phyloP scores from a whole-genome alignment of 108 stramenopile species.

The Nitzschia sp. region DNA sequence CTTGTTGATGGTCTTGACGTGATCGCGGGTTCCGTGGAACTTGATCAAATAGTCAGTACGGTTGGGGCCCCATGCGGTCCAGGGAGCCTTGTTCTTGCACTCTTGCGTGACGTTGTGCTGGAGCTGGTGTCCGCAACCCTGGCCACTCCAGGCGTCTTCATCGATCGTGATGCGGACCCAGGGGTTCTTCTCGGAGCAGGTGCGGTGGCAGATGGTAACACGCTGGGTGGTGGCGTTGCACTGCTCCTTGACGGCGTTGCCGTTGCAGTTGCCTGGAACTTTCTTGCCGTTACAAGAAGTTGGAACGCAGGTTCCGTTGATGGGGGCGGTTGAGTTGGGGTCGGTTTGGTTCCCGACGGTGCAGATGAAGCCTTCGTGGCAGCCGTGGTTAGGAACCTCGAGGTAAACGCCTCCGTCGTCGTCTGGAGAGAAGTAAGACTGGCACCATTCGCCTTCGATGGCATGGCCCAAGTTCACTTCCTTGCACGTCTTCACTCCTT shows the following conservation, averaged over 20 bases:
- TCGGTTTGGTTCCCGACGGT: not conserved
- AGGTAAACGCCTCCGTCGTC: not conserved
- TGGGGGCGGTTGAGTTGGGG: too few species aligned
- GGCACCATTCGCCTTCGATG: not conserved
- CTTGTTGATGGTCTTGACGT: not conserved
- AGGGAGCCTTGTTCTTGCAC: constrained; percentile 10
- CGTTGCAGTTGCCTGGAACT: constrained; percentile 4
- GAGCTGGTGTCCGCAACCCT: constrained; percentile 11
- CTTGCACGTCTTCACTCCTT: not conserved
- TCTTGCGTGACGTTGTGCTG: constrained; percentile 14
- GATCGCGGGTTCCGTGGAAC: constrained; percentile 7
- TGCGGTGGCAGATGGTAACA: constrained; percentile 7
- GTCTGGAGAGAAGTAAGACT: not conserved
- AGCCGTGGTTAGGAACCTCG: not conserved
- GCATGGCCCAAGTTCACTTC: not conserved
- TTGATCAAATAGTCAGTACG: constrained; percentile 13
- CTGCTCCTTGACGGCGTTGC: not conserved
- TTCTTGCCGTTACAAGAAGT: not conserved
- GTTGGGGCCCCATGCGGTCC: constrained; percentile 6
- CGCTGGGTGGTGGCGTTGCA: not conserved
- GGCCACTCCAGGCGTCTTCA: not conserved
- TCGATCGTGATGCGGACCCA: constrained; percentile 10
- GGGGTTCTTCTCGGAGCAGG: not conserved
- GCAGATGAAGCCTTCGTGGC: not conserved
- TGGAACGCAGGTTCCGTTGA: not conserved